Base-by-base conservation (phyloP, 495 filamentous ascomycete genomes). In the Xylaria bambusicola region DNA sequence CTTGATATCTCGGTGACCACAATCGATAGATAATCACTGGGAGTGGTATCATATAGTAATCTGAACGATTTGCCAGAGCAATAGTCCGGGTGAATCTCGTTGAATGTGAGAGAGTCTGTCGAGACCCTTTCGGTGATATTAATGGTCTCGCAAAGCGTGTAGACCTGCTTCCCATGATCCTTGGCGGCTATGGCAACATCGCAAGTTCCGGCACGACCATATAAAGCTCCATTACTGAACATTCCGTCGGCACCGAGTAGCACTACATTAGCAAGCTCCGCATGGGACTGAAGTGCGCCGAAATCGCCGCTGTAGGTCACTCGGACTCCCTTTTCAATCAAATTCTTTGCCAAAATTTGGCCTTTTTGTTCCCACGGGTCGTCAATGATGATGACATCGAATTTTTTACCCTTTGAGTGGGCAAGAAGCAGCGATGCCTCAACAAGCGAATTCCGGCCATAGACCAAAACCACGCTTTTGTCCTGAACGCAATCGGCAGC, bases 41-140 rank as follows among this genome's bases (percentile, higher is more conserved):
- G 91, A 10, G 94, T 98, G 38, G 93, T 91, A 75, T 98, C 94
- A 64, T 92, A 97, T 81, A 97, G 84, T 61, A 96, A 78, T 65
- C 96, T 91, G 58, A 94, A 84, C 6, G 90, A 77, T 66, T 91
- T 87, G 41, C 69, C 64, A 13, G 77, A 70, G 65, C 71, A 71
- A 21, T 73, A 62, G 60, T 80, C 77, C 0, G 83, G 82, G 26
- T 87, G 92, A 58, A 97, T 86, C 77, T 98, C 94, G 72, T 98
- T 98, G 52, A 88, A 86, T 21, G 94, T 92, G 62, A 98, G 92
- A 33, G 89, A 89, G 73, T 97, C 94, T 0, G 95, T 83, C 8
- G 91, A 88, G 4, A 96, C 91, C 53, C 88, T 85, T 64, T 97
- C 94, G 21, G 90, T 93, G 74, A 97, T 96, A 72, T 98, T 98